Evolutionary conservation across 2,329 filamentous ascomycete species (phyloP).

Genomic region (Talaromyces pinophilus): DNA sequence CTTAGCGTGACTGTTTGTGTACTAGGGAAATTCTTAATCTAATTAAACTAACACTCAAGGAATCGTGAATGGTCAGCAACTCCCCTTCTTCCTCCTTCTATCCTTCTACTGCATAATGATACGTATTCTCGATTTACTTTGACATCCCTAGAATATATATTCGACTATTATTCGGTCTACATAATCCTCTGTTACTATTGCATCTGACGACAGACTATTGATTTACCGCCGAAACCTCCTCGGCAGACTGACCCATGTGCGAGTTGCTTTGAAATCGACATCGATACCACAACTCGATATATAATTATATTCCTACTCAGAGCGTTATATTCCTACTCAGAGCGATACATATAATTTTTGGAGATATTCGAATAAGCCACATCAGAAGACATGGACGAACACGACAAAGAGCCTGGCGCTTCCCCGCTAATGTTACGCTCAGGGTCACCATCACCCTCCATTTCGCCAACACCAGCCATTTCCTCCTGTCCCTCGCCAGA

Average conservation of each 20-base stretch:
- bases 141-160: not conserved
- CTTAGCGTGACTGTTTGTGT: conserved; percentile 2
- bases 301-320: not conserved
- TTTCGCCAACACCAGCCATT: conserved; percentile 46
- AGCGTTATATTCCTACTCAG: not conserved
- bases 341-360: not conserved
- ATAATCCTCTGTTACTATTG: not conserved
- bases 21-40: conserved; percentile 14
- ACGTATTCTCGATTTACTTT: not conserved
- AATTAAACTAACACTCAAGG: not conserved
- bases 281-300: not conserved
- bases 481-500: conserved; percentile 48
- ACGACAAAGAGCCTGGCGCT: conserved; percentile 25
- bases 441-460: conserved; percentile 43
- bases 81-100: not conserved
- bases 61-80: conserved; percentile 1
- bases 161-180: conserved; percentile 1
- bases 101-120: not conserved
- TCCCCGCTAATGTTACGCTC: conserved; percentile 32
- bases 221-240: conserved; percentile 12
- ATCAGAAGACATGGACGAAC: conserved; percentile 21
- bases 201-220: not conserved
- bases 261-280: conserved; percentile 8
- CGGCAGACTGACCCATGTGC: conserved; percentile 12
- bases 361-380: not conserved